These are phyloP conservation scores for Zygoascus meyerae DNA, from an alignment of 1,139 yeast species.

Conservation along the genomic window DNA sequence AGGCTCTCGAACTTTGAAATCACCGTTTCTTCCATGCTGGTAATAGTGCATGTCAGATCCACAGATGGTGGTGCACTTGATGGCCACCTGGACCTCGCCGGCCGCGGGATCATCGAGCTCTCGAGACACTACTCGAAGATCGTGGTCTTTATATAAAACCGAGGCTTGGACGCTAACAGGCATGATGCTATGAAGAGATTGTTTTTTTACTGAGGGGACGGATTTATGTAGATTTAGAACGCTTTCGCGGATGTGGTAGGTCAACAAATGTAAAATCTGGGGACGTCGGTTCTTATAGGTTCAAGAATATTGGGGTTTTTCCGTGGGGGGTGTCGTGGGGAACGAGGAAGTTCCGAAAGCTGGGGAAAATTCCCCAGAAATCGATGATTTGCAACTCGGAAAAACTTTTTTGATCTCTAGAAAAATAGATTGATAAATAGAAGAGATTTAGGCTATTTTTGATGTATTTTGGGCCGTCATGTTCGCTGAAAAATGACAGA, in stretches of 20 bases:
- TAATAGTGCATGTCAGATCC: slow-evolving; percentile 26
- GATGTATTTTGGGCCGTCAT: too few species aligned
- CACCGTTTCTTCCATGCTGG: slow-evolving; percentile 24
- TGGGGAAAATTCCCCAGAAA: too few species aligned
- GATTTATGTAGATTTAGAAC: neutral
- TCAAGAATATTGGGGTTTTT: neutral
- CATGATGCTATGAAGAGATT: neutral
- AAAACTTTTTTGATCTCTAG: too few species aligned
- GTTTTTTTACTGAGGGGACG: neutral
- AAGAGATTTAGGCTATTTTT: too few species aligned
- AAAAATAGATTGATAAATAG: too few species aligned
- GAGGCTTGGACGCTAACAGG: slow-evolving; percentile 10
- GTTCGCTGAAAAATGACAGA: too few species aligned
- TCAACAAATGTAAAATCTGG: neutral
- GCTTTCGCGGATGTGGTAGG: neutral
- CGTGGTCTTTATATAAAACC: slow-evolving; percentile 20
- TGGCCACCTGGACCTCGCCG: slow-evolving; percentile 52
- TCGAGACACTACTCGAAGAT: slow-evolving; percentile 20
- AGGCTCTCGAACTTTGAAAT: slow-evolving; percentile 25
- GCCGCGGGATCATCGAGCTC: slow-evolving; percentile 19
- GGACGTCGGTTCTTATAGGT: slow-evolving; percentile 1
- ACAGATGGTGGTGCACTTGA: slow-evolving; percentile 31
- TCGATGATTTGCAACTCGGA: too few species aligned
- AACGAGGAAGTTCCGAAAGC: too few species aligned
- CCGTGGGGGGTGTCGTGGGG: slow-evolving; percentile 9